These are phyloP conservation scores for Fusarium haematococcum DNA, from an alignment of 2,329 filamentous ascomycete species.

Conservation along the genomic window DNA sequence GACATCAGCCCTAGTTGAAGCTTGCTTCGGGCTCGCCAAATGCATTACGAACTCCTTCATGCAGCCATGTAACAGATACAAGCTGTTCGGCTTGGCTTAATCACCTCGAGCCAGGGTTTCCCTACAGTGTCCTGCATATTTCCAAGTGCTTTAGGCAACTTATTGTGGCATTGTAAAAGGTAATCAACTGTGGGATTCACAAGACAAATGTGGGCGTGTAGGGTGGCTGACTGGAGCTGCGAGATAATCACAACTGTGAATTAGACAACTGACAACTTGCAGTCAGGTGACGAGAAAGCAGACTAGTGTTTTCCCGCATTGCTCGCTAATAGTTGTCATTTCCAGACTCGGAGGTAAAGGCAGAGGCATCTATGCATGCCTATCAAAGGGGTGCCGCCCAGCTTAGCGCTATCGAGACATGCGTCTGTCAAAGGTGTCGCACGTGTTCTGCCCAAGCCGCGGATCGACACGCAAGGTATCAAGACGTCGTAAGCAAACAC, in stretches of 20 bases:
- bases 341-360: not conserved
- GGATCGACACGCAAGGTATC: conserved; percentile 31
- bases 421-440: conserved; percentile 8
- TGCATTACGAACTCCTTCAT: conserved; percentile 21
- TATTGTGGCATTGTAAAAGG: conserved; percentile 1
- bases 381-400: not conserved
- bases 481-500: conserved; percentile 21
- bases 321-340: not conserved
- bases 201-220: conserved; percentile 7
- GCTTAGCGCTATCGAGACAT: conserved; percentile 5
- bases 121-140: conserved; percentile 10
- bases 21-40: conserved; percentile 10
- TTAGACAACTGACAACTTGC: not conserved
- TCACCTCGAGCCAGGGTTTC: conserved; percentile 18
- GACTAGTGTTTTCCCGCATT: not conserved
- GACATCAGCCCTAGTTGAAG: conserved; percentile 20
- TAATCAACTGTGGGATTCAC: conserved; percentile 9
- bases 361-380: not conserved
- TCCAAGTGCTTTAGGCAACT: not conserved
- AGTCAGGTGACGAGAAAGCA: not conserved
- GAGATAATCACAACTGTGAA: not conserved
- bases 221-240: conserved; percentile 13
- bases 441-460: conserved; percentile 26
- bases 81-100: conserved; percentile 11
- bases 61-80: conserved; percentile 4